phyloP scores from a whole-genome alignment of 805 yeast species.

The Yarrowia sp. region DNA sequence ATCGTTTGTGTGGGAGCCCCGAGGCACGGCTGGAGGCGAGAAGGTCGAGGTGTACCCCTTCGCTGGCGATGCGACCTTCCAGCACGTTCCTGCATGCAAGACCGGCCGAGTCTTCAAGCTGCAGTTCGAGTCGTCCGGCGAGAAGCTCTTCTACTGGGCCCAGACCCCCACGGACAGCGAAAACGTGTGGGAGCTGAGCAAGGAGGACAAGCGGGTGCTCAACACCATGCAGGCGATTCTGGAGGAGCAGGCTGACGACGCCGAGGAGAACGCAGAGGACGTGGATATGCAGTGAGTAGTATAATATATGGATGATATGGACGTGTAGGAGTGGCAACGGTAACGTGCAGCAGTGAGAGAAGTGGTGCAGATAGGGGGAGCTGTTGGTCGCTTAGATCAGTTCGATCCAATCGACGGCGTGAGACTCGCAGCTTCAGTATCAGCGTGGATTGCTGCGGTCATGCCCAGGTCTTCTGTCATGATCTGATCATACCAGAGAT shows the following conservation, averaged over 20 bases:
- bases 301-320: constrained; percentile 19
- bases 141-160: constrained; percentile 61
- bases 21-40: constrained; percentile 46
- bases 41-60: constrained; percentile 60
- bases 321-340: background rate
- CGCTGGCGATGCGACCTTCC: constrained; percentile 84
- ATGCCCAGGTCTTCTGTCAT: too few relatives aligned
- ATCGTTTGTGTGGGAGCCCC: constrained; percentile 71
- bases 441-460: too few relatives aligned
- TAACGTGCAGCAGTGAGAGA: background rate
- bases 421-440: too few relatives aligned
- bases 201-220: constrained; percentile 54
- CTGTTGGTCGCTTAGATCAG: too few relatives aligned
- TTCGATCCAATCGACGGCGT: too few relatives aligned
- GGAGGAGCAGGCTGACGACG: constrained; percentile 41
- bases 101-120: constrained; percentile 77
- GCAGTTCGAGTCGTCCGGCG: constrained; percentile 62
- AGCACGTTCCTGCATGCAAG: constrained; percentile 62
- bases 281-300: constrained; percentile 29
- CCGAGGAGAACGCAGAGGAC: constrained; percentile 37
- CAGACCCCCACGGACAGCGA: constrained; percentile 68
- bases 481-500: too few relatives aligned
- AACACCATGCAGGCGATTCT: constrained; percentile 44
- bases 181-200: constrained; percentile 53
- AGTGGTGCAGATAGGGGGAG: too few relatives aligned